Percentiles rank a stretch among this genome's conserved stretches.
Evolutionary conservation across 139 green algal species (phyloP).

Genomic region (Chlorella sp.): DNA sequence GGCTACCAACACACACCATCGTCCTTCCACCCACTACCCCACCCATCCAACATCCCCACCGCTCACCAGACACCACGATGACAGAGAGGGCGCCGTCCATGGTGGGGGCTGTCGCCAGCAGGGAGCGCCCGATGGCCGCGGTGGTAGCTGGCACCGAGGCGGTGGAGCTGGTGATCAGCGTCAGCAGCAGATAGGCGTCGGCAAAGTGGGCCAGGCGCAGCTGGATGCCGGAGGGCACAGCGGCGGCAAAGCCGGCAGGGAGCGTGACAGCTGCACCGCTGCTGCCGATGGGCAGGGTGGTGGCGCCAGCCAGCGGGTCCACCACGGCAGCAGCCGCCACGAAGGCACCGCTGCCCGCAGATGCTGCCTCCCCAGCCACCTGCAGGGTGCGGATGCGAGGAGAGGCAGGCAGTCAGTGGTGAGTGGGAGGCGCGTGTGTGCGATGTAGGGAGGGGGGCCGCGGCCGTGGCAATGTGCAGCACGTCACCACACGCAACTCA

Average conservation of each 20-base stretch:
- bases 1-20: too few species aligned
- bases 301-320: not conserved
- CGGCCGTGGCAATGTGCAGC: too few species aligned
- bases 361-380: not conserved
- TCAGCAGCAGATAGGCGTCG: constrained; percentile 5
- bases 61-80: not conserved
- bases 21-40: not conserved
- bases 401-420: not conserved
- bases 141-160: not conserved
- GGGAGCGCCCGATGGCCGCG: not conserved
- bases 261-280: constrained; percentile 1
- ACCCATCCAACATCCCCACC: not conserved
- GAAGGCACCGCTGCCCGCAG: not conserved
- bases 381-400: not conserved
- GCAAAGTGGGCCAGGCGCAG: not conserved
- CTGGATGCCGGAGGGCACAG: not conserved
- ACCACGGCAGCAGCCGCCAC: not conserved
- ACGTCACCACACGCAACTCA: too few species aligned
- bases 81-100: not conserved
- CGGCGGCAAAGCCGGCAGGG: not conserved
- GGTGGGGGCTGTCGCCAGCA: not conserved
- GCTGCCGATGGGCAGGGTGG: not conserved
- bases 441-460: too few species aligned
- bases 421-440: too few species aligned
- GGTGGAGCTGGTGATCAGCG: not conserved